Evolutionary conservation across 176 grass and related monocot genomes (phyloP).

Genomic region (Luzula sylvatica): DNA sequence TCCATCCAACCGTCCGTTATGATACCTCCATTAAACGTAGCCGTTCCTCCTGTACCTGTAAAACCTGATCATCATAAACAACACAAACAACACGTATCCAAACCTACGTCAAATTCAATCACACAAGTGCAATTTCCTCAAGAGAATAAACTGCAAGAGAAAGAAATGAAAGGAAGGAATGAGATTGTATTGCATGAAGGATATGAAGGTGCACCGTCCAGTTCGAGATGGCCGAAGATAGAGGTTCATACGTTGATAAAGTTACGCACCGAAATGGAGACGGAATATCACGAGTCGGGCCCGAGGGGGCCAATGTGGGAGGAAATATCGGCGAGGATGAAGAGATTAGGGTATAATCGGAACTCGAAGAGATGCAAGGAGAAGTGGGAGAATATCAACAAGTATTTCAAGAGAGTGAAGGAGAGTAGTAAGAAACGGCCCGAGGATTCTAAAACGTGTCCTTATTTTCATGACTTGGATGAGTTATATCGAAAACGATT

Average conservation of each 20-base stretch:
- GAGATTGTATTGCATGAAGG: conserved; percentile 14
- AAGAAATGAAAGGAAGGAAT: conserved; percentile 17
- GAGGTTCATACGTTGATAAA: conserved; percentile 80
- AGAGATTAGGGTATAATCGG: conserved; percentile 69
- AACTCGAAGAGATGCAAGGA: conserved; percentile 89
- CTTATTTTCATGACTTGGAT: conserved; percentile 86
- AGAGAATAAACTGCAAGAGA: conserved; percentile 12
- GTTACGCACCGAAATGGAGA: conserved; percentile 54
- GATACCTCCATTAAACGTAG: background rate
- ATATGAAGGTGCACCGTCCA: conserved; percentile 26
- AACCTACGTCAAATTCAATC: background rate
- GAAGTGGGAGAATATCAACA: conserved; percentile 99
- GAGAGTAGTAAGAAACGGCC: conserved; percentile 80
- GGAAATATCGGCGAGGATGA: conserved; percentile 72
- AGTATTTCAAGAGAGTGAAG: conserved; percentile 96
- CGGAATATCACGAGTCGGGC: conserved; percentile 40
- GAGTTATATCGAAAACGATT: conserved; percentile 57
- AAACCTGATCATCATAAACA: conserved; percentile 1
- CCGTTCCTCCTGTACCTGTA: conserved; percentile 2
- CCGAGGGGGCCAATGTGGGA: conserved; percentile 76
- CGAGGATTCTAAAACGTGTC: conserved; percentile 85
- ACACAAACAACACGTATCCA: conserved; percentile 6
- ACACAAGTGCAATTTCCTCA: background rate
- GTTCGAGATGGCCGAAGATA: conserved; percentile 76
- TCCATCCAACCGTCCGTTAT: conserved; percentile 16